Conservation (phyloP, 2,329 filamentous ascomycete species). For the Monilinia aucupariae region DNA sequence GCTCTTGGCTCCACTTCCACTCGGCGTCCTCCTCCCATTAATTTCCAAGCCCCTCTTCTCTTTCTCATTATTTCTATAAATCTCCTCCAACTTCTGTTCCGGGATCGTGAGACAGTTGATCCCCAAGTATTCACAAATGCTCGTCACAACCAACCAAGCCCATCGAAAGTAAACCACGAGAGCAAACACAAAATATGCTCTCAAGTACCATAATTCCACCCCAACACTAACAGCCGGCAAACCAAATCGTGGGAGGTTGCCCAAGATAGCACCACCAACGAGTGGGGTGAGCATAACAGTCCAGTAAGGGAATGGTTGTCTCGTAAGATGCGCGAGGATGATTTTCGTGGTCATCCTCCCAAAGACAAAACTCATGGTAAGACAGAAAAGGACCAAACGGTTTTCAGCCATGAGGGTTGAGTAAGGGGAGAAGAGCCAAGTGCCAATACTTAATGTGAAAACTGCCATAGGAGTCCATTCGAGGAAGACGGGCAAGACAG, state of each 20-base stretch:
- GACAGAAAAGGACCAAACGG: slow-evolving; percentile 83
- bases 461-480: slow-evolving; percentile 91
- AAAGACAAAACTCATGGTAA: slow-evolving; percentile 95
- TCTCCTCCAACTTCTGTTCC: slow-evolving; percentile 42
- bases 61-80: slow-evolving; percentile 17
- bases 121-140: slow-evolving; percentile 85
- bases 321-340: slow-evolving; percentile 89
- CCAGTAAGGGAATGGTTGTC: slow-evolving; percentile 95
- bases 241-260: slow-evolving; percentile 75
- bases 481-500: slow-evolving; percentile 76
- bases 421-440: slow-evolving; percentile 87
- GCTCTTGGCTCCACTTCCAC: slow-evolving; percentile 20
- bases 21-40: slow-evolving; percentile 22
- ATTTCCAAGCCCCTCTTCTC: slow-evolving; percentile 20
- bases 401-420: slow-evolving; percentile 77
- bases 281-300: slow-evolving; percentile 85
- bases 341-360: slow-evolving; percentile 98
- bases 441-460: slow-evolving; percentile 67
- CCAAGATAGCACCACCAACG: slow-evolving; percentile 74
- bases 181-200: slow-evolving; percentile 78
- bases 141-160: slow-evolving; percentile 84
- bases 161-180: slow-evolving; percentile 84
- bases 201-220: slow-evolving; percentile 74
- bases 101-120: slow-evolving; percentile 93
- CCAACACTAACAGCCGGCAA: slow-evolving; percentile 59